phyloP scores from a whole-genome alignment of 192 early-diverging fungal species.

The Phlyctochytrium arcticum region DNA sequence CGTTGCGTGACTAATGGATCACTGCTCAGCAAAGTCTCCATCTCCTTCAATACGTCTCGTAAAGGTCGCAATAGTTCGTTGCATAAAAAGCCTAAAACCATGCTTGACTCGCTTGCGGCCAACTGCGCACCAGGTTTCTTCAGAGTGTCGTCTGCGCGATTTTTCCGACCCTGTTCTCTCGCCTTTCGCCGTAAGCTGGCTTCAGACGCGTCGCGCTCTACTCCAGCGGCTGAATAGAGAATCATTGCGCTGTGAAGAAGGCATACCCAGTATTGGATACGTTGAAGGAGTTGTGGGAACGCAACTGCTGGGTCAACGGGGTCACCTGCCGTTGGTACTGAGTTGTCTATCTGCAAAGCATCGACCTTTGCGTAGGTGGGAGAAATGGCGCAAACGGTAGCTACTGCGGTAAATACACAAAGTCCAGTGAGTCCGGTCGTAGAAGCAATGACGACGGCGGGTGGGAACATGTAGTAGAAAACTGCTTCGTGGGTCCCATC shows the following conservation, averaged over 20 bases:
- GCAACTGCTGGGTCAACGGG: neutral
- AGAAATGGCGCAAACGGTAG: neutral
- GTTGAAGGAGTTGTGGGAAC: neutral
- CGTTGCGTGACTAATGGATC: neutral
- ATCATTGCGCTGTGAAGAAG: neutral
- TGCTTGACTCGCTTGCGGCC: neutral
- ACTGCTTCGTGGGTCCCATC: neutral
- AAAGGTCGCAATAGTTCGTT: slow-evolving; percentile 4
- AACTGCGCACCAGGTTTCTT: neutral
- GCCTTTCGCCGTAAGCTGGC: neutral
- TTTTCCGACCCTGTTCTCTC: neutral
- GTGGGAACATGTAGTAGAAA: neutral
- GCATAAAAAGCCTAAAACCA: slow-evolving; percentile 13
- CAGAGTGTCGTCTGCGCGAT: slow-evolving; percentile 1
- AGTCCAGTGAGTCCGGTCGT: slow-evolving; percentile 3
- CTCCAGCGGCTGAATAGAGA: neutral
- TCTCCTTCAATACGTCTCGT: neutral
- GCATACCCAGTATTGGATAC: neutral
- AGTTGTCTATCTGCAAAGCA: neutral
- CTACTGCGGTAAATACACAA: neutral
- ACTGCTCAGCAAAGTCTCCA: neutral
- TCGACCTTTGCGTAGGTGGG: neutral
- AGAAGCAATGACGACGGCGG: neutral
- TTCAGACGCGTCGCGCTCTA: neutral
- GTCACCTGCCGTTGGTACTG: neutral